Percentiles rank a stretch among this genome's conserved stretches.
phyloP scores from a whole-genome alignment of 805 yeast species.

The Cyberlindnera samutprakarnensis region DNA sequence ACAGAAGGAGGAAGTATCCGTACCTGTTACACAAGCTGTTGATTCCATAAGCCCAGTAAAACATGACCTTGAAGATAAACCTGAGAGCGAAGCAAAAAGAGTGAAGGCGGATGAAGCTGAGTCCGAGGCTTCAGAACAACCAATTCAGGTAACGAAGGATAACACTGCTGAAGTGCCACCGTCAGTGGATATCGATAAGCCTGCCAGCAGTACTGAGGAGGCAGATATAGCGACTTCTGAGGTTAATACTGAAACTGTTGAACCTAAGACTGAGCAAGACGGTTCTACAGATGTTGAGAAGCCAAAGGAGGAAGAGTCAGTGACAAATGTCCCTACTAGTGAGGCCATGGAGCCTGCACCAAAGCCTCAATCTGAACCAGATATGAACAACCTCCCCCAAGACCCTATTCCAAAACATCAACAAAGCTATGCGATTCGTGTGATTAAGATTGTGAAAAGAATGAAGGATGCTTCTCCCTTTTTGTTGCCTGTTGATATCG shows the following conservation, averaged over 20 bases:
- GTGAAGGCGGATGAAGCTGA: constrained; percentile 4
- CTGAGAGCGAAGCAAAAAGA: constrained; percentile 6
- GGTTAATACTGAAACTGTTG: no score
- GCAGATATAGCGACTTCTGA: no score
- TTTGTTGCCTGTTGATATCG: constrained; percentile 81
- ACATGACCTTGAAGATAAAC: constrained; percentile 6
- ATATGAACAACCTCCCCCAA: constrained; percentile 57
- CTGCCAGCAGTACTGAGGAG: no score
- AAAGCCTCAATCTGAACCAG: constrained; percentile 66
- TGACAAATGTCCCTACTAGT: not conserved
- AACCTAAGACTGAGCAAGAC: not conserved
- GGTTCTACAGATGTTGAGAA: not conserved
- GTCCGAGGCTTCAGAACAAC: not conserved
- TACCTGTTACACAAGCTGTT: not conserved
- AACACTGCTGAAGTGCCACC: no score
- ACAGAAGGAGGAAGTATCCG: no score
- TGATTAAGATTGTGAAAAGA: constrained; percentile 80
- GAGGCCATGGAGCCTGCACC: constrained; percentile 52
- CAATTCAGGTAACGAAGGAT: no score
- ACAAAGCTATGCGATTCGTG: constrained; percentile 65
- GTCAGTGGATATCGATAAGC: not conserved
- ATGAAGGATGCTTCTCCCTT: constrained; percentile 92
- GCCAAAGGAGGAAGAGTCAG: not conserved
- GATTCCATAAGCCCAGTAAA: constrained; percentile 1
- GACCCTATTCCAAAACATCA: constrained; percentile 79